A percentile compares a stretch with the other conserved stretches of the same genome.
These are phyloP conservation scores for Anisogramma anomala DNA, from an alignment of 2,329 filamentous ascomycete genomes.

Conservation along the genomic window DNA sequence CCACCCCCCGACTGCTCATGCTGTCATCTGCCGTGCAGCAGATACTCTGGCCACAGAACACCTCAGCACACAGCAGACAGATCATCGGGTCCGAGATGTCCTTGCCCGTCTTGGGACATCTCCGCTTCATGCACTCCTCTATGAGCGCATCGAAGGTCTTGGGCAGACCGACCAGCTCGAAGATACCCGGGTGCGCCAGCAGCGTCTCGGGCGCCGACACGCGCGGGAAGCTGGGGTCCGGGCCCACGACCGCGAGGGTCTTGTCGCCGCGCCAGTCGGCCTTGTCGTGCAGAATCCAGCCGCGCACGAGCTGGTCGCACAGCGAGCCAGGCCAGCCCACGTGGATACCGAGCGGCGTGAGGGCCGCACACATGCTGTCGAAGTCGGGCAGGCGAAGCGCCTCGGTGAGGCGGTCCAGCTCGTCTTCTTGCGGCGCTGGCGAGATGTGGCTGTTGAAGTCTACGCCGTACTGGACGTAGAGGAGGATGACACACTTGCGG, in stretches of 20 bases:
- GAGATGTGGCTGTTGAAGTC: slow-evolving; percentile 67
- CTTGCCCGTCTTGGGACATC: slow-evolving; percentile 81
- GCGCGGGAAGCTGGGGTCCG: neutral
- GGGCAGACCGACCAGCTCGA: slow-evolving; percentile 84
- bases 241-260: neutral
- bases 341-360: slow-evolving; percentile 32
- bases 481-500: slow-evolving; percentile 70
- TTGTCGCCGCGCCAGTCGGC: neutral
- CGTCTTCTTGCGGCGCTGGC: slow-evolving; percentile 53
- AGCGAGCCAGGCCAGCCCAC: slow-evolving; percentile 37
- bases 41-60: slow-evolving; percentile 87
- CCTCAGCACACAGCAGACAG: slow-evolving; percentile 91
- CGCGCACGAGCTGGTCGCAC: slow-evolving; percentile 37
- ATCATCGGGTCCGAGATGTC: slow-evolving; percentile 84
- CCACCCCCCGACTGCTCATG: slow-evolving; percentile 24
- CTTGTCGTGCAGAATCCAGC: slow-evolving; percentile 62
- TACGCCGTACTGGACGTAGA: slow-evolving; percentile 80
- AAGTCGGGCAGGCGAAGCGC: slow-evolving; percentile 66
- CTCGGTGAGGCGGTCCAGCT: slow-evolving; percentile 71
- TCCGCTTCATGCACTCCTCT: slow-evolving; percentile 74
- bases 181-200: slow-evolving; percentile 75
- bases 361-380: slow-evolving; percentile 60
- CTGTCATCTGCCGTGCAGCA: slow-evolving; percentile 66
- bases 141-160: slow-evolving; percentile 87
- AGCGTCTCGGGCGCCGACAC: slow-evolving; percentile 19